These are phyloP conservation scores for Aureobasidium sp. DNA, from an alignment of 2,329 filamentous ascomycete species.

Conservation along the genomic window DNA sequence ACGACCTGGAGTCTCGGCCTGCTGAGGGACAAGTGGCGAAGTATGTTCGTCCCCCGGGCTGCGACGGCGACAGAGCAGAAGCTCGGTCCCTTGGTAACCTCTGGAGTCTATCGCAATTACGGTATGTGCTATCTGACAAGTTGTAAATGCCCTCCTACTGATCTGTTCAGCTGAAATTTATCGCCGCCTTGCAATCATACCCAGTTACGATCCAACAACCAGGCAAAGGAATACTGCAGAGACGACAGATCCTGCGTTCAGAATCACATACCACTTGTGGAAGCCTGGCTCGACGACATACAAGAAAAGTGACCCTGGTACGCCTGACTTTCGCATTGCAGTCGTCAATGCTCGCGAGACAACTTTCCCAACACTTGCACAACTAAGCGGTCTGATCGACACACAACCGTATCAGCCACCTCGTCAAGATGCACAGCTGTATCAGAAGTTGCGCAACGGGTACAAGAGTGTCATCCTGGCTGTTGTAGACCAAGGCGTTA, in stretches of 20 bases:
- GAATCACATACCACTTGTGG: conserved; percentile 74
- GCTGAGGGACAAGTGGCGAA: background rate
- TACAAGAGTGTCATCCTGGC: conserved; percentile 78
- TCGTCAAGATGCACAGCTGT: conserved; percentile 49
- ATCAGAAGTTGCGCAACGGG: conserved; percentile 75
- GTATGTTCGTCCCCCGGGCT: background rate
- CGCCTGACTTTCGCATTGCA: conserved; percentile 77
- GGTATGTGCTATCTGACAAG: conserved; percentile 23
- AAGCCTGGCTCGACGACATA: conserved; percentile 61
- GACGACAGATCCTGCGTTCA: conserved; percentile 50
- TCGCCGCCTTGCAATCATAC: conserved; percentile 65
- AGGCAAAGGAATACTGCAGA: conserved; percentile 21
- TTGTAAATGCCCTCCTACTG: background rate
- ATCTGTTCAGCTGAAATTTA: conserved; percentile 54
- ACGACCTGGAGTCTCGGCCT: conserved; percentile 12
- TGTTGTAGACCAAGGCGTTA: conserved; percentile 81
- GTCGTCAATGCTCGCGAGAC: conserved; percentile 71
- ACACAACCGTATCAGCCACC: conserved; percentile 65
- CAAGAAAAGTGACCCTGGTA: conserved; percentile 69
- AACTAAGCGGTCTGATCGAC: conserved; percentile 65
- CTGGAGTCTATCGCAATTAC: conserved; percentile 50
- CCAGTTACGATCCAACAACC: conserved; percentile 56
- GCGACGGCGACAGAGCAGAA: conserved; percentile 2
- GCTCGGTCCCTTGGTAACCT: conserved; percentile 43
- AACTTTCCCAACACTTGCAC: conserved; percentile 62